These are phyloP conservation scores for Cokeromyces recurvatus DNA, from an alignment of 371 early-diverging fungal genomes.

Conservation along the genomic window DNA sequence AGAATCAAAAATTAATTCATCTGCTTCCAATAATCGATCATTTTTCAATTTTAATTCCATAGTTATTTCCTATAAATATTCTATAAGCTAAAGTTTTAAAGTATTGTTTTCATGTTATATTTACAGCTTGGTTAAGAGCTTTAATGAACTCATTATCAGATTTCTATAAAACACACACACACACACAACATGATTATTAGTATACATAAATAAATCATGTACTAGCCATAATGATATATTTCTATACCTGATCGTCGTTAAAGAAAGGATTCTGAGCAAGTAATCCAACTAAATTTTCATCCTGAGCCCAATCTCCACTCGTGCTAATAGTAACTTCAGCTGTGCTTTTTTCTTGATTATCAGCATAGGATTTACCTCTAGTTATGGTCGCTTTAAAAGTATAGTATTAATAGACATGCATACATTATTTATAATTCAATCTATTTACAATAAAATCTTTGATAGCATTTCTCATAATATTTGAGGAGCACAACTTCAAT, in stretches of 20 bases:
- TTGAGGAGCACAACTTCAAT: slow-evolving; percentile 68
- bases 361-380: slow-evolving; percentile 39
- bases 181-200: too few relatives aligned
- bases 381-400: slow-evolving; percentile 45
- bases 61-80: slow-evolving; percentile 61
- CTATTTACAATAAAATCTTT: slow-evolving; percentile 61
- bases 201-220: too few relatives aligned
- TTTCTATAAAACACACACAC: too few relatives aligned
- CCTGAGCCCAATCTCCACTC: slow-evolving; percentile 83
- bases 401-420: neutral
- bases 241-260: slow-evolving; percentile 42
- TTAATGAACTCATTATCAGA: slow-evolving; percentile 31
- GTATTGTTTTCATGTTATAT: neutral
- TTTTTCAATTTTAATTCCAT: slow-evolving; percentile 77
- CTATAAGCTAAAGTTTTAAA: too few relatives aligned
- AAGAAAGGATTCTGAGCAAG: slow-evolving; percentile 62
- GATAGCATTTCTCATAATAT: slow-evolving; percentile 75
- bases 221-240: too few relatives aligned
- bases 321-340: slow-evolving; percentile 38
- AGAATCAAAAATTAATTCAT: slow-evolving; percentile 82
- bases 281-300: slow-evolving; percentile 63
- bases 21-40: slow-evolving; percentile 69
- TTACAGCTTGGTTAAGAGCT: slow-evolving; percentile 42
- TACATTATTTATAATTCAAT: neutral
- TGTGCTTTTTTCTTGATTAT: slow-evolving; percentile 27